Percentiles rank a stretch among this genome's conserved stretches.
Conservation (phyloP, 2,329 filamentous ascomycete species). For the Pseudocercospora crystallina region DNA sequence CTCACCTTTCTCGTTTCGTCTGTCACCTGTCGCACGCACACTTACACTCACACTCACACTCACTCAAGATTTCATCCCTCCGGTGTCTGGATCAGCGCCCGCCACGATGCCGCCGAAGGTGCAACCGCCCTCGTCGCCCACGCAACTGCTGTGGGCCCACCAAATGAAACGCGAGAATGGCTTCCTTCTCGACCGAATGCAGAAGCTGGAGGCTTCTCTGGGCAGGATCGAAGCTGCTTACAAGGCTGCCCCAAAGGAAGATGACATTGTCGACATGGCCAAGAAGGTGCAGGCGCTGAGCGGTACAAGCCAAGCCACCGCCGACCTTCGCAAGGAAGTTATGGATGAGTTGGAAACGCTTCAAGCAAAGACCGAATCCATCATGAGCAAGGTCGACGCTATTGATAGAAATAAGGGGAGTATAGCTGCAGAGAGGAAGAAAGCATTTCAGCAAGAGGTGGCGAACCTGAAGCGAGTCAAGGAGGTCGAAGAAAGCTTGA, state of each 20-base stretch:
- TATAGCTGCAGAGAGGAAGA: conserved; percentile 16
- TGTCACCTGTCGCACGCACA: background rate
- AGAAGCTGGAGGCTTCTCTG: conserved; percentile 34
- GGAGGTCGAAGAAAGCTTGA: conserved; percentile 22
- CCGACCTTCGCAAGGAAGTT: conserved; percentile 15
- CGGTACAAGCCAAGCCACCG: conserved; percentile 1
- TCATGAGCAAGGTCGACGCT: conserved; percentile 17
- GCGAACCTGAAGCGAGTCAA: conserved; percentile 24
- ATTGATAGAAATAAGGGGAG: conserved; percentile 16
- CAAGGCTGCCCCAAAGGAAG: conserved; percentile 4
- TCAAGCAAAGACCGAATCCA: conserved; percentile 17
- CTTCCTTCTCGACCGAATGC: conserved; percentile 37
- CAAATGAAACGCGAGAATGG: conserved; percentile 41
- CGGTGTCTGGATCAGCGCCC: background rate
- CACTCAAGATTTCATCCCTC: background rate
- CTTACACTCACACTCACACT: too few relatives aligned
- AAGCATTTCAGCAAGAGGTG: conserved; percentile 23
- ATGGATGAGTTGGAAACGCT: conserved; percentile 13
- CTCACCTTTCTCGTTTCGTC: too few relatives aligned
- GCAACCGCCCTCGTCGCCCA: conserved; percentile 23
- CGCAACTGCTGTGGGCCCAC: conserved; percentile 41
- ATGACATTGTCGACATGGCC: conserved; percentile 17
- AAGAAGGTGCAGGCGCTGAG: conserved; percentile 20
- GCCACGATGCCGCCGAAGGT: conserved; percentile 14
- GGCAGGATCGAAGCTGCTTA: conserved; percentile 11